Conservation (phyloP, 495 filamentous ascomycete species). For the Thermothielavioides terrestris region DNA sequence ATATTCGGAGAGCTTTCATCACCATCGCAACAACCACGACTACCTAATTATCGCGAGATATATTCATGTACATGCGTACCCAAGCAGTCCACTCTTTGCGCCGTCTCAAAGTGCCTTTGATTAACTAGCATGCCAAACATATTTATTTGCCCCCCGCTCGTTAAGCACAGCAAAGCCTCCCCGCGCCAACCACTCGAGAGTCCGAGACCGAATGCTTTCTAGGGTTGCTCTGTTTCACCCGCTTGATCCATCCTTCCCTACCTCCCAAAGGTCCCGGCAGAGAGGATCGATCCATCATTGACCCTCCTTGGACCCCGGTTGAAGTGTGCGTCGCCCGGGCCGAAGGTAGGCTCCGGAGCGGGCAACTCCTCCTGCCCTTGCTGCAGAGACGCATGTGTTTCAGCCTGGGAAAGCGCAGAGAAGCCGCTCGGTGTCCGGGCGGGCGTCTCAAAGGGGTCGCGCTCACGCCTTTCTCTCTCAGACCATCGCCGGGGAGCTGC, state of each 20-base stretch:
- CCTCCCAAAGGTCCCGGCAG: conserved; percentile 43
- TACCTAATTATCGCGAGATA: no score
- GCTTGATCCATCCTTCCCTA: conserved; percentile 4
- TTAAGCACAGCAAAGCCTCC: no score
- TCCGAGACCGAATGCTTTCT: no score
- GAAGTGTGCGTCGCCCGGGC: conserved; percentile 38
- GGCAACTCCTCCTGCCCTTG: background rate
- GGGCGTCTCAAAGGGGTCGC: conserved; percentile 18
- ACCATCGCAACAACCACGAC: no score
- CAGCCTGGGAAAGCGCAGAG: conserved; percentile 7
- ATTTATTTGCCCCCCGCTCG: no score
- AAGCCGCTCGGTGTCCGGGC: conserved; percentile 23
- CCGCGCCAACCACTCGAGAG: background rate
- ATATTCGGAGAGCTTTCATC: no score
- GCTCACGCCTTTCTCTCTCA: background rate
- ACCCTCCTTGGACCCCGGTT: conserved; percentile 43
- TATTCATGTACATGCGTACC: no score
- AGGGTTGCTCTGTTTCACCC: no score
- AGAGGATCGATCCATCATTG: conserved; percentile 54
- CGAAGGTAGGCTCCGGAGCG: conserved; percentile 22
- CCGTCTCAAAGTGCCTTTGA: no score
- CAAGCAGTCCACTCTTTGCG: no score
- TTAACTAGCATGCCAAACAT: no score
- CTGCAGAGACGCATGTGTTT: background rate
- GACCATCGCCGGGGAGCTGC: background rate